Percentiles rank a stretch among this genome's conserved stretches.
Conservation (phyloP, 495 filamentous ascomycete genomes). For the Halenospora varia region DNA sequence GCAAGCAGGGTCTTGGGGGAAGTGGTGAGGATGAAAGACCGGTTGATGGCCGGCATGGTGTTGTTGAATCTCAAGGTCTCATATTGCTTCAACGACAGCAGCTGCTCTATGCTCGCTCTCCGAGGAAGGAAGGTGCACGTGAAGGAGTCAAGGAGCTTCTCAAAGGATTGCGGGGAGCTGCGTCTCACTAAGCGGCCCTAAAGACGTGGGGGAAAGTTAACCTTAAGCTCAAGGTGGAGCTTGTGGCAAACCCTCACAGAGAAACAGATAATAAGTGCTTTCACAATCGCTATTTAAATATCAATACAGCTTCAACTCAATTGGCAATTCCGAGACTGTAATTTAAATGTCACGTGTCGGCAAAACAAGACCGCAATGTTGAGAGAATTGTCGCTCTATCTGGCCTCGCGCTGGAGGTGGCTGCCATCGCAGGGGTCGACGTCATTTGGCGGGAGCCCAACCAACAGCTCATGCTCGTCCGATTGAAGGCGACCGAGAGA, state of each 20-base stretch:
- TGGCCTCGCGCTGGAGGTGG: constrained; percentile 1
- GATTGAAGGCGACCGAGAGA: not conserved
- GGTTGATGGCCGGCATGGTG: constrained; percentile 23
- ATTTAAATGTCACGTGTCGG: constrained; percentile 10
- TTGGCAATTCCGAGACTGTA: no score
- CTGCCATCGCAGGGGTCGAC: constrained; percentile 11
- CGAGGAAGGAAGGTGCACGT: not conserved
- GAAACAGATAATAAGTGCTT: no score
- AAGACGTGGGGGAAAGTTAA: not conserved
- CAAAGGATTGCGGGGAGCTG: not conserved
- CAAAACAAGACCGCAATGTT: constrained; percentile 8
- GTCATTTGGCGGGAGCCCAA: constrained; percentile 14
- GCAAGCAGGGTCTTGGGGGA: not conserved
- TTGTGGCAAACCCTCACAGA: no score
- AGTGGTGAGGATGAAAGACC: constrained; percentile 5
- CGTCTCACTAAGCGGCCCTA: not conserved
- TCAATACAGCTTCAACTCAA: no score
- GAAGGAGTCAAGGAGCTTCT: not conserved
- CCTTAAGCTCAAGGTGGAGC: not conserved
- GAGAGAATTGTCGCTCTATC: not conserved
- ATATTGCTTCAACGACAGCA: constrained; percentile 16
- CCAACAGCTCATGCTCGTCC: constrained; percentile 1
- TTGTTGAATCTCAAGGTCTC: constrained; percentile 1
- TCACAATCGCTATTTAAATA: no score
- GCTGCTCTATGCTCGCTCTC: not conserved